phyloP scores from a whole-genome alignment of 176 grass and related monocot species.

The Carex cristatella region DNA sequence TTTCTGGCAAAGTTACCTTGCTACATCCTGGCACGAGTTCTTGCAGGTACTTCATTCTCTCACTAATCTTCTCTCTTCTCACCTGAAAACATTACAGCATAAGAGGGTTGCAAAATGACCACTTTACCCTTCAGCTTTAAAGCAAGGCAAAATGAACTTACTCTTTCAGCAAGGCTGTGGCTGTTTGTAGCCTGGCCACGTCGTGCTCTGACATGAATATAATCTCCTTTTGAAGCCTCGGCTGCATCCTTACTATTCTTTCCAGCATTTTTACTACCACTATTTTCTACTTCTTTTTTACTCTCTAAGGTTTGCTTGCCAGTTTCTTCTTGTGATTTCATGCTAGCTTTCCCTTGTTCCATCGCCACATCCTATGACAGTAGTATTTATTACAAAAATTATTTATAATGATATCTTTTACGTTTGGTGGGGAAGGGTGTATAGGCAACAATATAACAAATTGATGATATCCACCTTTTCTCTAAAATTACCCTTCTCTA shows the following conservation, averaged over 20 bases:
- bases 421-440: neutral
- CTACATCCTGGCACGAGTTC: slow-evolving; percentile 95
- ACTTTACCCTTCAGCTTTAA: neutral
- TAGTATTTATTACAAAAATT: neutral
- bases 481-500: neutral
- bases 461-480: neutral
- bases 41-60: slow-evolving; percentile 98
- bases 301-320: slow-evolving; percentile 53
- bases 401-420: neutral
- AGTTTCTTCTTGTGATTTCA: slow-evolving; percentile 37
- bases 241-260: slow-evolving; percentile 50
- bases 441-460: neutral
- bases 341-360: slow-evolving; percentile 29
- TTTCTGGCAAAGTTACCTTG: slow-evolving; percentile 45
- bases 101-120: neutral
- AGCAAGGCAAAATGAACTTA: slow-evolving; percentile 17
- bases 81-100: slow-evolving; percentile 35
- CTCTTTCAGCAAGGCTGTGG: slow-evolving; percentile 90
- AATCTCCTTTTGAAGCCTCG: slow-evolving; percentile 51
- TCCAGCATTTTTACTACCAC: slow-evolving; percentile 44
- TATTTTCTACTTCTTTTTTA: slow-evolving; percentile 71
- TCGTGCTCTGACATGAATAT: slow-evolving; percentile 80
- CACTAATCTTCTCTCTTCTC: slow-evolving; percentile 97
- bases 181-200: slow-evolving; percentile 88
- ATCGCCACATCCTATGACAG: slow-evolving; percentile 22